Conservation (phyloP, 2,329 filamentous ascomycete species). For the Tolypocladium cylindrosporum region DNA sequence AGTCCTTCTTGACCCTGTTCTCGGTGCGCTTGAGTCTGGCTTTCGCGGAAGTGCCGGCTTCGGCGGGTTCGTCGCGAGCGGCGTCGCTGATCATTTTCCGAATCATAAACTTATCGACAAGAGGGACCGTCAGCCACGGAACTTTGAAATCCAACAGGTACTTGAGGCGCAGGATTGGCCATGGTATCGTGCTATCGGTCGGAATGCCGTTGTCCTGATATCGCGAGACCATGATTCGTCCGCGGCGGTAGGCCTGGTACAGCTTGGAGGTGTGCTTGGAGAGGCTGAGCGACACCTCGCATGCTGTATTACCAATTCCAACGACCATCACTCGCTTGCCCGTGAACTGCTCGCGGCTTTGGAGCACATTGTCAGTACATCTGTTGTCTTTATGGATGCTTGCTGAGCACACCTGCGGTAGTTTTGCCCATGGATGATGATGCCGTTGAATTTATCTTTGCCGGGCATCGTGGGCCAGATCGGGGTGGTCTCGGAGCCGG, state of each 20-base stretch:
- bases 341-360: slow-evolving; percentile 11
- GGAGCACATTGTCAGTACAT: neutral
- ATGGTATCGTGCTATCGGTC: slow-evolving; percentile 1
- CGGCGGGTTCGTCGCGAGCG: neutral
- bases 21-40: neutral
- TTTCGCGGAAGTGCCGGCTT: neutral
- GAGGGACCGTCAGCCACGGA: neutral
- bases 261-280: slow-evolving; percentile 14
- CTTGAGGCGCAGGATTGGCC: slow-evolving; percentile 2
- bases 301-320: slow-evolving; percentile 30
- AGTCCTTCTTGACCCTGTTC: neutral
- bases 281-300: slow-evolving; percentile 20
- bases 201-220: slow-evolving; percentile 6
- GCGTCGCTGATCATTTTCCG: slow-evolving; percentile 3
- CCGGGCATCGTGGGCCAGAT: slow-evolving; percentile 26
- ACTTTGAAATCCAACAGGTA: slow-evolving; percentile 2
- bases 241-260: slow-evolving; percentile 13
- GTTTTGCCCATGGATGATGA: slow-evolving; percentile 8
- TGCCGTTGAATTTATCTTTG: slow-evolving; percentile 19
- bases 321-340: slow-evolving; percentile 31
- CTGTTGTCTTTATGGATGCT: accelerated
- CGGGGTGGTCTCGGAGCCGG: slow-evolving; percentile 22
- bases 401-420: neutral
- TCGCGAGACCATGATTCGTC: slow-evolving; percentile 10
- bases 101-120: slow-evolving; percentile 1